Base-by-base conservation (phyloP, 2,329 filamentous ascomycete genomes). In the Cyclaneusma minus region DNA sequence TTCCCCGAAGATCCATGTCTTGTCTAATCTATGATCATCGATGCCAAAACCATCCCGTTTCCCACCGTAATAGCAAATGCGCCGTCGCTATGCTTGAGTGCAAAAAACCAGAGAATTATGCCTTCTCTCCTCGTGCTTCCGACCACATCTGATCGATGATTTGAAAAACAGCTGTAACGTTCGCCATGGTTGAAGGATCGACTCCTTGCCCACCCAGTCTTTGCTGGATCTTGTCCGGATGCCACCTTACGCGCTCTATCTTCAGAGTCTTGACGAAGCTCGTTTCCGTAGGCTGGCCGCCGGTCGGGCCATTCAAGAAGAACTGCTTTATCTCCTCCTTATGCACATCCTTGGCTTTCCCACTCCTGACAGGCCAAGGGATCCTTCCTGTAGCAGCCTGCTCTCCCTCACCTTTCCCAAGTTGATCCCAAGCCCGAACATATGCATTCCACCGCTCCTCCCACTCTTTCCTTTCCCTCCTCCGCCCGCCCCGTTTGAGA, bases 221-320 rank as follows among this genome's bases (percentile, higher is more conserved):
- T 54, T 94, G 89, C 57, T 94, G 83, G 29, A 95, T 79, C 60
- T 95, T 98, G 54, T 98, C 89, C 4, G 89, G 89, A 56, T 98
- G 89, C 89, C 89, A 98, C 10, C 84, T 65, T 11, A 95, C 74
- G 27, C 89, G 70, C 56, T 98, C 89, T 4, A 70, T 58, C 51
- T 92, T 93, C 27, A 95, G 58, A 4, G 64, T 48, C 22, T 62
- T 56, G 9, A 52, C 28, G 12, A 67, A 29, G 30, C 57, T 52
- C 7, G 34, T 37, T 22, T 44, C 33, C n/a, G 34, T 39, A 14
- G 44, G 38, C 21, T 44, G 29, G 22, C 45, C 39, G 25, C 36
- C 30, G 5, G 34, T 42, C 5, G 60, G 60, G n/a, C 60, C 62
- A 43, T 62, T 55, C 1, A 56, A 51, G 45, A 79, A 62, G 44